Conservation (phyloP, 352 stramenopile species). For the Phytophthora sp. region DNA sequence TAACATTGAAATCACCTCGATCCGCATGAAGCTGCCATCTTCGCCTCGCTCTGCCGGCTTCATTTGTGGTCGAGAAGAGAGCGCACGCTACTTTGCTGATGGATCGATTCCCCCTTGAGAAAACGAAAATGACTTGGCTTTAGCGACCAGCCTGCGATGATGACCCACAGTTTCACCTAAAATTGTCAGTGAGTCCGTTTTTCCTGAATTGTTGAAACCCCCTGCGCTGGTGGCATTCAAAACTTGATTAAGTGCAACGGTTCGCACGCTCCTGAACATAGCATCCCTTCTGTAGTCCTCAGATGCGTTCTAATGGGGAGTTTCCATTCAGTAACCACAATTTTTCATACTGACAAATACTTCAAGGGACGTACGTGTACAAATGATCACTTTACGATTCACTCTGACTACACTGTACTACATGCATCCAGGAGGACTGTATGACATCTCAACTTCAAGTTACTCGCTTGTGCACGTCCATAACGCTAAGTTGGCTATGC, state of each 20-base stretch:
- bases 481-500: too few relatives aligned
- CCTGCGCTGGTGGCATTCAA: neutral
- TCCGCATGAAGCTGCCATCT: constrained; percentile 67
- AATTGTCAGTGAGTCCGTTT: constrained; percentile 8
- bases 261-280: neutral
- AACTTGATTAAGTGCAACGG: neutral
- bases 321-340: too few relatives aligned
- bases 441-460: too few relatives aligned
- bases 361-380: too few relatives aligned
- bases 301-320: too few relatives aligned
- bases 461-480: too few relatives aligned
- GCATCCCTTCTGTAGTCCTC: too few relatives aligned
- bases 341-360: too few relatives aligned
- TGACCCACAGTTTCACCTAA: neutral
- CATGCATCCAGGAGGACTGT: too few relatives aligned
- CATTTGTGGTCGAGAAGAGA: constrained; percentile 18
- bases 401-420: too few relatives aligned
- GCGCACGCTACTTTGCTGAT: neutral
- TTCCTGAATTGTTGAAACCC: constrained; percentile 7
- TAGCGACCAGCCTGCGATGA: neutral
- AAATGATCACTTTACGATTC: too few relatives aligned
- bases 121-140: constrained; percentile 15
- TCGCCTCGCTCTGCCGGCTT: constrained; percentile 25
- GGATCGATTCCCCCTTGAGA: constrained; percentile 6
- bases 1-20: constrained; percentile 67